phyloP scores from a whole-genome alignment of 768 basidiomycete genomes.

The Rhizopogon rudus region DNA sequence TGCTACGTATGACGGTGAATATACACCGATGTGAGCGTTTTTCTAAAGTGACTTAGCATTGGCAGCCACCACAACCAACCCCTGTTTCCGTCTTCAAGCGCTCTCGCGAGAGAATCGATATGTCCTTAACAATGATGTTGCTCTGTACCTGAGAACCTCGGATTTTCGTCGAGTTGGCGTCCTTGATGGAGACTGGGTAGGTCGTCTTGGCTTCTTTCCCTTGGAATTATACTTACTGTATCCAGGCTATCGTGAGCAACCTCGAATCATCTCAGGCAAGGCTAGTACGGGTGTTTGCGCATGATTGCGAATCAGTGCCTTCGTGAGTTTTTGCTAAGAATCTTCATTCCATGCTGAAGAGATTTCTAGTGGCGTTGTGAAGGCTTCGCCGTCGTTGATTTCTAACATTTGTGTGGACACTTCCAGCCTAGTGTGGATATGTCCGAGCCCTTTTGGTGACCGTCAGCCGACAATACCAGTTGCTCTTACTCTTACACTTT shows the following conservation, averaged over 20 bases:
- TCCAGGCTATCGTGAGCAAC: conserved; percentile 48
- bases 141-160: conserved; percentile 57
- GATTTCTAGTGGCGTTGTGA: conserved; percentile 31
- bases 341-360: background rate
- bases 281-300: conserved; percentile 52
- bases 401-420: conserved; percentile 42
- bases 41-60: background rate
- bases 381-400: conserved; percentile 47
- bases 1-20: conserved; percentile 9
- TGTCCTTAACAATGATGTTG: conserved; percentile 37
- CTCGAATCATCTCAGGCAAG: conserved; percentile 33
- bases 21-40: background rate
- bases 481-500: conserved; percentile 67
- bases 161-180: conserved; percentile 64
- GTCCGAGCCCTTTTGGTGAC: conserved; percentile 57
- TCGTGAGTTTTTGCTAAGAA: conserved; percentile 25
- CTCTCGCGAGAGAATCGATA: conserved; percentile 12
- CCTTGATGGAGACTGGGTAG: conserved; percentile 76
- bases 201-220: conserved; percentile 8
- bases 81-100: conserved; percentile 22
- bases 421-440: conserved; percentile 31
- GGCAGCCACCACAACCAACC: conserved; percentile 8
- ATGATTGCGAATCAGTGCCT: conserved; percentile 37
- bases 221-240: conserved; percentile 2
- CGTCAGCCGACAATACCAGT: conserved; percentile 56